Conservation (phyloP, 805 yeast genomes). For the Wickerhamiella dianesei region DNA sequence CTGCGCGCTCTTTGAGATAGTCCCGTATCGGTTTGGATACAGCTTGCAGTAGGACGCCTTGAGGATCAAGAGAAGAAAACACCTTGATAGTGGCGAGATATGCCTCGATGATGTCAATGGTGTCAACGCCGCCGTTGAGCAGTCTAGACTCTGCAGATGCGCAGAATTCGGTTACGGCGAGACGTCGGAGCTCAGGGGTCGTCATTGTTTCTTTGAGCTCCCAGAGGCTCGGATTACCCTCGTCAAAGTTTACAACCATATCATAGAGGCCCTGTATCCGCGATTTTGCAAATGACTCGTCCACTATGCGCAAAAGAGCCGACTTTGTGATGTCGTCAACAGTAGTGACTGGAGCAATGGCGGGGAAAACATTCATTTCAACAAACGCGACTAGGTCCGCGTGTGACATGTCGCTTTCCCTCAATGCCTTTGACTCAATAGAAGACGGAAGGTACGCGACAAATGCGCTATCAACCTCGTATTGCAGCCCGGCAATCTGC, state of each 20-base stretch:
- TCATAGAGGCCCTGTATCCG: conserved; percentile 47
- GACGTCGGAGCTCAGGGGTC: conserved; percentile 36
- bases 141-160: conserved; percentile 33
- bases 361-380: neutral
- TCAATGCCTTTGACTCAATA: neutral
- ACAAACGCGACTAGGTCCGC: neutral
- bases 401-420: neutral
- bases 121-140: conserved; percentile 70
- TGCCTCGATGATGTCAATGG: conserved; percentile 52
- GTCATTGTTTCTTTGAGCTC: conserved; percentile 45
- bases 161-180: conserved; percentile 39
- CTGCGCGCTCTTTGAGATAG: conserved; percentile 58
- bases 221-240: conserved; percentile 31
- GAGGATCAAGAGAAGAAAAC: conserved; percentile 67
- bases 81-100: conserved; percentile 62
- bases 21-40: conserved; percentile 64
- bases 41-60: conserved; percentile 68
- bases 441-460: neutral
- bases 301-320: conserved; percentile 1
- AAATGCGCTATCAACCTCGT: neutral
- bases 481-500: neutral
- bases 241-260: conserved; percentile 29
- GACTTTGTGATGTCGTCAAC: neutral
- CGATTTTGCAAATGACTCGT: conserved; percentile 23
- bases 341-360: neutral